Evolutionary conservation across 495 filamentous ascomycete genomes (phyloP).

Genomic region (Hyphodiscus hymeniophilus): DNA sequence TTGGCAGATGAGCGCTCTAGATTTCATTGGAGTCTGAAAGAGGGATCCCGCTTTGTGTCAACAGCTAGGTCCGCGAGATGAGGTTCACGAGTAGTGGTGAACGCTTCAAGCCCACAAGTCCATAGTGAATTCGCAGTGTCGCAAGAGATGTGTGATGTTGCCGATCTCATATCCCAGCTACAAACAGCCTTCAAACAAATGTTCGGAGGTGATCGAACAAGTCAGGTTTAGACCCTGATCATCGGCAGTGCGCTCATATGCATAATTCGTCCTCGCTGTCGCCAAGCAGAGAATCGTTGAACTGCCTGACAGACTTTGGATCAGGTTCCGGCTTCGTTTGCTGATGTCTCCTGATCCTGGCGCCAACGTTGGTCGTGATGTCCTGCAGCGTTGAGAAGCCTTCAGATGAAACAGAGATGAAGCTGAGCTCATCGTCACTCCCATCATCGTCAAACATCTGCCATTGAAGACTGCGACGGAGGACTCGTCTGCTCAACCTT

Average conservation of each 20-base stretch:
- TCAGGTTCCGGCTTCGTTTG: background rate
- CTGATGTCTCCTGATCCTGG: background rate
- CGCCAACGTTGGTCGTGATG: conserved; percentile 4
- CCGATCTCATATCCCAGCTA: background rate
- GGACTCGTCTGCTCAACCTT: conserved; percentile 10
- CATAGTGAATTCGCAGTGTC: background rate
- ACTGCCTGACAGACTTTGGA: background rate
- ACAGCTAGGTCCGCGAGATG: no score
- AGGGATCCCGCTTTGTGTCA: no score
- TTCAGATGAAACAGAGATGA: conserved; percentile 12
- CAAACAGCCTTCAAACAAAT: background rate
- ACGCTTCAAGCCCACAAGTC: background rate
- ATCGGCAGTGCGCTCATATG: conserved; percentile 5
- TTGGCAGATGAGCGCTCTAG: no score
- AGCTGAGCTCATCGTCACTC: conserved; percentile 24
- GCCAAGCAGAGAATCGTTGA: background rate
- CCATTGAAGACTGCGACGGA: conserved; percentile 15
- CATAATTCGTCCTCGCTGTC: conserved; percentile 35
- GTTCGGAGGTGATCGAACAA: no score
- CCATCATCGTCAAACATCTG: conserved; percentile 19
- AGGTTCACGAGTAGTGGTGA: no score
- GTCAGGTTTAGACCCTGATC: no score
- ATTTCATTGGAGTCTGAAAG: no score
- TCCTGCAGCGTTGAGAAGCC: conserved; percentile 2
- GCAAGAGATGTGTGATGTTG: background rate